Conservation (phyloP, 352 stramenopile species). For the Aphanomyces euteiches region DNA sequence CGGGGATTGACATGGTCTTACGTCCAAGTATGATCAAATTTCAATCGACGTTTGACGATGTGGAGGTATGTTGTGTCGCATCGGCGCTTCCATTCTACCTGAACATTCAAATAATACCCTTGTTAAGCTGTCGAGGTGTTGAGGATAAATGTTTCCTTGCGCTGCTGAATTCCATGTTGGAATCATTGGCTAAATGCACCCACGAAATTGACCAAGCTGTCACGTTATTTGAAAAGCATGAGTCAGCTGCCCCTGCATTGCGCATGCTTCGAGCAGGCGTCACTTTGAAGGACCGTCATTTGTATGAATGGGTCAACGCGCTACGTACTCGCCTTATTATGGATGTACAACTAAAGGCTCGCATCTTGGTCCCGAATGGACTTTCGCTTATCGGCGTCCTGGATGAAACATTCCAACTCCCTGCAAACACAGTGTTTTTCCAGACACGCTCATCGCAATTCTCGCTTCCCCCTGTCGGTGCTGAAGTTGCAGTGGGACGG, state of each 20-base stretch:
- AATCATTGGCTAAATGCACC: slow-evolving; percentile 45
- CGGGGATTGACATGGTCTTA: not conserved
- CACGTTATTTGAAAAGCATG: slow-evolving; percentile 30
- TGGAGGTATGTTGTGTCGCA: slow-evolving; percentile 21
- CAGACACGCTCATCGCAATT: slow-evolving; percentile 48
- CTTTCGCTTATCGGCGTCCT: slow-evolving; percentile 74
- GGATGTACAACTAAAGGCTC: slow-evolving; percentile 67
- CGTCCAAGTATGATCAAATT: slow-evolving; percentile 14
- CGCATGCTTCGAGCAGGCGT: slow-evolving; percentile 7
- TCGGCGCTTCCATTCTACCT: slow-evolving; percentile 38
- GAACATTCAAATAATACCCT: slow-evolving; percentile 69
- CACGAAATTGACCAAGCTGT: slow-evolving; percentile 42
- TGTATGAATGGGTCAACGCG: slow-evolving; percentile 33
- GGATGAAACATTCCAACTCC: slow-evolving; percentile 65
- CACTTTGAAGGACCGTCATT: not conserved
- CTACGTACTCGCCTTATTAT: slow-evolving; percentile 35
- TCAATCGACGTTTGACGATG: not conserved
- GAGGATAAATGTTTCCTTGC: slow-evolving; percentile 54
- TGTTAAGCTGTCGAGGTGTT: slow-evolving; percentile 63
- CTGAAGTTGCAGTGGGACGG: slow-evolving; percentile 65
- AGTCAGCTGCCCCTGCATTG: not conserved
- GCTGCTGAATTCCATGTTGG: slow-evolving; percentile 69
- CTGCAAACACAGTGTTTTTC: slow-evolving; percentile 73
- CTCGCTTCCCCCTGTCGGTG: slow-evolving; percentile 37
- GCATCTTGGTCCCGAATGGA: slow-evolving; percentile 66